Evolutionary conservation across 768 basidiomycete species (phyloP).

Genomic region (Pisolithus microcarpus): DNA sequence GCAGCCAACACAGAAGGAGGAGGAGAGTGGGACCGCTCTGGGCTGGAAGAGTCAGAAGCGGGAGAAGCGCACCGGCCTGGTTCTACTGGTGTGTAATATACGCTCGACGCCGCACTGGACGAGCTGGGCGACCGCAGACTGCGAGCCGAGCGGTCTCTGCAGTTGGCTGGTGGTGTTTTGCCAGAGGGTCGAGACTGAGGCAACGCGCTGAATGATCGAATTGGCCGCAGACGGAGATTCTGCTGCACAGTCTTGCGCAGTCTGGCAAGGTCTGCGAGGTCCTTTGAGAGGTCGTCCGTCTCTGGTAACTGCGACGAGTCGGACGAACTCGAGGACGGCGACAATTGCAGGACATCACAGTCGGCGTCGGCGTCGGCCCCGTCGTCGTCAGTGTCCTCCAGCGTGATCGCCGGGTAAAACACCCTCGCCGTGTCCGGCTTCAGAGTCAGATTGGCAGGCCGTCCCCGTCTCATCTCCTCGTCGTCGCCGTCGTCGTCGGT

Average conservation of each 20-base stretch:
- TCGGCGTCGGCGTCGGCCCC: constrained; percentile 31
- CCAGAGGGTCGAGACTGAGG: constrained; percentile 32
- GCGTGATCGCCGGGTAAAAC: constrained; percentile 21
- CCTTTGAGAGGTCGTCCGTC: constrained; percentile 57
- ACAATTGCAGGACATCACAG: constrained; percentile 17
- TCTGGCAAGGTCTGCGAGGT: constrained; percentile 59
- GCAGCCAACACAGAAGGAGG: constrained; percentile 27
- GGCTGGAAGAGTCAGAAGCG: constrained; percentile 15
- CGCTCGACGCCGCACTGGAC: constrained; percentile 40
- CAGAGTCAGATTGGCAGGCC: constrained; percentile 49
- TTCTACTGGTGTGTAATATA: constrained; percentile 51
- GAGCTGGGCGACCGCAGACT: constrained; percentile 30
- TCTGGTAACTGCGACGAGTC: constrained; percentile 10
- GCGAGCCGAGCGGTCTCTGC: constrained; percentile 1
- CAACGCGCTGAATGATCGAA: constrained; percentile 51
- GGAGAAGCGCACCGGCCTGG: constrained; percentile 9
- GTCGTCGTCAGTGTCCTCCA: constrained; percentile 31
- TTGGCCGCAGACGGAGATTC: constrained; percentile 73
- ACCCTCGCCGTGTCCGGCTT: constrained; percentile 25
- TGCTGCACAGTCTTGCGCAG: constrained; percentile 66
- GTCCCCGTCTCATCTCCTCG: constrained; percentile 30
- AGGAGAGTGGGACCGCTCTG: constrained; percentile 8
- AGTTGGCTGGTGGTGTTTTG: constrained; percentile 7
- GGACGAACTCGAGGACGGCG: constrained; percentile 11
- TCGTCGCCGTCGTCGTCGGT: background rate